These are phyloP conservation scores for Bryum argenteum DNA, from an alignment of 225 moss, liverwort and hornwort species.

Conservation along the genomic window DNA sequence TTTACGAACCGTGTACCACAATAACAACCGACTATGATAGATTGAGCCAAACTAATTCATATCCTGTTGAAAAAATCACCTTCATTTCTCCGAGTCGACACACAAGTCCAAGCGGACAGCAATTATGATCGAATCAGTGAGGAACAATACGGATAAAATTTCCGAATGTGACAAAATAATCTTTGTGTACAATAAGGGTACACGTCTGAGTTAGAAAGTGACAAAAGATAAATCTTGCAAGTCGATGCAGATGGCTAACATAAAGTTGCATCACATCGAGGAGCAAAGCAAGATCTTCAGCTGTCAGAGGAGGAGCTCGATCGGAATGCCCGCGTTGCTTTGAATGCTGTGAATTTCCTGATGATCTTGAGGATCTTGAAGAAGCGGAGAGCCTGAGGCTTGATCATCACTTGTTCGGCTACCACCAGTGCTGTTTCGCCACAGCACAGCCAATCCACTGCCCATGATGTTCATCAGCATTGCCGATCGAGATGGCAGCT, in stretches of 20 bases:
- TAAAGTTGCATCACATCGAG: not conserved
- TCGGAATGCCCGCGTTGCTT: constrained; percentile 1
- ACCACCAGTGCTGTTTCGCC: constrained; percentile 46
- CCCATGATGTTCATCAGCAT: constrained; percentile 75
- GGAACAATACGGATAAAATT: too few relatives aligned
- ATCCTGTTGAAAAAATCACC: too few relatives aligned
- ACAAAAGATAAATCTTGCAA: constrained; percentile 30
- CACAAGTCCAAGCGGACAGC: too few relatives aligned
- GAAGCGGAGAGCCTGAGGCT: constrained; percentile 14
- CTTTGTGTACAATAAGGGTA: too few relatives aligned
- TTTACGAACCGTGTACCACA: too few relatives aligned
- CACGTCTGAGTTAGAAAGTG: too few relatives aligned
- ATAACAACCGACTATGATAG: too few relatives aligned
- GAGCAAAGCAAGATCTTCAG: constrained; percentile 15
- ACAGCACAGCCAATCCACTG: constrained; percentile 60
- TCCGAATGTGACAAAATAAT: too few relatives aligned
- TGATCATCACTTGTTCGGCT: not conserved
- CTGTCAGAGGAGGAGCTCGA: constrained; percentile 19
- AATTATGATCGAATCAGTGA: too few relatives aligned
- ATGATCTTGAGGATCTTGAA: constrained; percentile 17
- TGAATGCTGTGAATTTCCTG: not conserved
- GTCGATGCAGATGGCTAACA: not conserved
- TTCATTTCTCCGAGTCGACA: too few relatives aligned
- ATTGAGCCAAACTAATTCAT: too few relatives aligned
- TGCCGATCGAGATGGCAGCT: constrained; percentile 64